phyloP scores from a whole-genome alignment of 2,329 filamentous ascomycete genomes.

The Eurotiales sp. region DNA sequence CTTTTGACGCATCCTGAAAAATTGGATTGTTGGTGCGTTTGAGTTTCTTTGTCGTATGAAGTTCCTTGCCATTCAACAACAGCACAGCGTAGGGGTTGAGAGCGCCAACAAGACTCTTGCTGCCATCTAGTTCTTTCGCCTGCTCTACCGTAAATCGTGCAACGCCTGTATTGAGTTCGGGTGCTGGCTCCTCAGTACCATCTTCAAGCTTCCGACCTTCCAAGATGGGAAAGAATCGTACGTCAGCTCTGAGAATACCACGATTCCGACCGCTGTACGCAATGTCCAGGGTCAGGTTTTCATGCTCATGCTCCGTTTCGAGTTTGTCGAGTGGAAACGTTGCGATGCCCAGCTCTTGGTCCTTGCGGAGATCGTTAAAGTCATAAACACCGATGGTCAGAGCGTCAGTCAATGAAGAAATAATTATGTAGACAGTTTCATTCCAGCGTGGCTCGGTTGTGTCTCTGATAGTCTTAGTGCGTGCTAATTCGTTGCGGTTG shows the following conservation, averaged over 20 bases:
- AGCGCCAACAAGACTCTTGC: conserved; percentile 84
- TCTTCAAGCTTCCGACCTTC: conserved; percentile 64
- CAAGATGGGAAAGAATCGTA: conserved; percentile 94
- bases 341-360: conserved; percentile 86
- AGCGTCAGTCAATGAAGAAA: conserved; percentile 84
- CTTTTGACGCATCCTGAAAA: conserved; percentile 88
- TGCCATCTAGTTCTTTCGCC: conserved; percentile 90
- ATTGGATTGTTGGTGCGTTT: conserved; percentile 98
- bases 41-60: conserved; percentile 84
- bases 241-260: conserved; percentile 73
- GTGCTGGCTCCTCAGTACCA: conserved; percentile 73
- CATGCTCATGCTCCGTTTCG: conserved; percentile 70
- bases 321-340: conserved; percentile 82
- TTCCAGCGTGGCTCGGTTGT: conserved; percentile 89
- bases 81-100: conserved; percentile 89
- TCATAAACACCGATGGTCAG: conserved; percentile 84
- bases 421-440: conserved; percentile 91
- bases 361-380: conserved; percentile 93
- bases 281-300: conserved; percentile 82
- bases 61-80: conserved; percentile 85
- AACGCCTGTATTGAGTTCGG: conserved; percentile 90
- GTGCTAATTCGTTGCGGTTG: conserved; percentile 72
- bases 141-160: conserved; percentile 90
- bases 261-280: conserved; percentile 78
- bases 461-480: conserved; percentile 83